Evolutionary conservation across 768 basidiomycete genomes (phyloP).

Genomic region (Suillus placidus): DNA sequence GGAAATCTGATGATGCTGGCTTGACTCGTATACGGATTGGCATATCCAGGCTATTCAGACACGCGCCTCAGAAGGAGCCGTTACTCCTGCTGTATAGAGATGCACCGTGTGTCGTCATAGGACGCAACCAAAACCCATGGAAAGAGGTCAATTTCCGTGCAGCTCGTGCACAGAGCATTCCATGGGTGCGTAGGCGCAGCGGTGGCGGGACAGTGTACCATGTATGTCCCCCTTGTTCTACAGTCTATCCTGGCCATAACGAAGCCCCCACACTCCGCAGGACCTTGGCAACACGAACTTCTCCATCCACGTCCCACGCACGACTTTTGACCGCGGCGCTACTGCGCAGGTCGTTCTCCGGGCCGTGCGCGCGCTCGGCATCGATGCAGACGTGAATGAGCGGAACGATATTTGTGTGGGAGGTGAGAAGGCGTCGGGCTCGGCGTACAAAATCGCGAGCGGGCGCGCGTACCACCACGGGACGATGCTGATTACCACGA

Average conservation of each 20-base stretch:
- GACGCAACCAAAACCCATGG: conserved; percentile 98
- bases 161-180: conserved; percentile 55
- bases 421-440: conserved; percentile 91
- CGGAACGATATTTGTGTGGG: conserved; percentile 91
- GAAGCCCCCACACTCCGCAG: conserved; percentile 42
- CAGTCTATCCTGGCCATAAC: background rate
- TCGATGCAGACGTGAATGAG: conserved; percentile 82
- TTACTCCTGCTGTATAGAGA: conserved; percentile 89
- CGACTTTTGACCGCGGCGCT: conserved; percentile 73
- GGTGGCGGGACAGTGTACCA: conserved; percentile 98
- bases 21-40: conserved; percentile 32
- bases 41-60: conserved; percentile 72
- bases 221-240: conserved; percentile 49
- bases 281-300: conserved; percentile 98
- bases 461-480: conserved; percentile 96
- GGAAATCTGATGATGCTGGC: conserved; percentile 24
- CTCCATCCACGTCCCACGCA: conserved; percentile 86
- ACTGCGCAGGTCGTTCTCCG: conserved; percentile 79
- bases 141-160: conserved; percentile 85
- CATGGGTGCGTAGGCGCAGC: conserved; percentile 82
- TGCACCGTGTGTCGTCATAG: conserved; percentile 87
- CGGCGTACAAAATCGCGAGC: conserved; percentile 94
- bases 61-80: conserved; percentile 65
- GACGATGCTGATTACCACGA: conserved; percentile 93
- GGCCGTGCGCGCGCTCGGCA: conserved; percentile 75